These are phyloP conservation scores for Pouteria glomerata DNA, from an alignment of 148 eudicot genomes.

Conservation along the genomic window DNA sequence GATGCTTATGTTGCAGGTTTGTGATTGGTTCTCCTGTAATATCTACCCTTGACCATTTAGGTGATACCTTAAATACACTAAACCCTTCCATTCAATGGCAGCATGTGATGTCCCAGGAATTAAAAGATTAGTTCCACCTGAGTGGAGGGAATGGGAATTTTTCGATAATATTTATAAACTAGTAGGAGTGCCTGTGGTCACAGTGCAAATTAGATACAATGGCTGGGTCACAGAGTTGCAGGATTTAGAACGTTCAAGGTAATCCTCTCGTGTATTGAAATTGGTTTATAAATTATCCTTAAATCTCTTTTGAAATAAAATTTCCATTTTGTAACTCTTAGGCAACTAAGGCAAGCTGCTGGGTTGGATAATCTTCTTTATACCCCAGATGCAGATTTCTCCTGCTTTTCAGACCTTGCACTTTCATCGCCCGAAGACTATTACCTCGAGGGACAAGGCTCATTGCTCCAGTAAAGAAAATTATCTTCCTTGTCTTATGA, in stretches of 20 bases:
- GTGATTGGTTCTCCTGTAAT: conserved; percentile 13
- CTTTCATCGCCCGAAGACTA: conserved; percentile 91
- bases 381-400: conserved; percentile 98
- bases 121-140: conserved; percentile 75
- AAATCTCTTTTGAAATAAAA: background rate
- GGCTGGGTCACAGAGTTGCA: conserved; percentile 98
- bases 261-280: conserved; percentile 11
- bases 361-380: conserved; percentile 93
- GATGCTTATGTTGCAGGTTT: conserved; percentile 99
- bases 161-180: conserved; percentile 86
- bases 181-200: conserved; percentile 95
- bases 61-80: conserved; percentile 2
- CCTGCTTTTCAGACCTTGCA: conserved; percentile 98
- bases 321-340: conserved; percentile 19
- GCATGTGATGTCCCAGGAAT: conserved; percentile 99
- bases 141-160: conserved; percentile 74
- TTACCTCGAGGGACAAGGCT: conserved; percentile 87
- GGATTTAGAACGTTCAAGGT: conserved; percentile 84
- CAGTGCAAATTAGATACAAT: conserved; percentile 92
- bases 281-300: background rate
- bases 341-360: conserved; percentile 74
- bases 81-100: conserved; percentile 25
- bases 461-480: conserved; percentile 82
- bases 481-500: background rate
- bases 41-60: background rate